Evolutionary conservation across 2,329 filamentous ascomycete species (phyloP), one percentile per base, ranked within the genome.

Genomic region (Fonsecaea monophora): DNA sequence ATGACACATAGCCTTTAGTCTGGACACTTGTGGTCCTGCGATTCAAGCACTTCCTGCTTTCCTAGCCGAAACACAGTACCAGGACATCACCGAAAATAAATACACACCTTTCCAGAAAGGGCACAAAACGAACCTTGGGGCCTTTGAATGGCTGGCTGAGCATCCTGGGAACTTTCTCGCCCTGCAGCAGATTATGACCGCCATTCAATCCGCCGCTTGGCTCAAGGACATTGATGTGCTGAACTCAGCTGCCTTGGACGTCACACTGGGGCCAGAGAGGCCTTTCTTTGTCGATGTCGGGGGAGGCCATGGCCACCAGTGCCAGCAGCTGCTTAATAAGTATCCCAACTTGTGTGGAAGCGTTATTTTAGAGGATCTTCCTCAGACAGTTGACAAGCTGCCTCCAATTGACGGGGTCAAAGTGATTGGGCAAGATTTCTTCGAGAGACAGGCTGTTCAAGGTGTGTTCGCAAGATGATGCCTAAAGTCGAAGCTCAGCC

Each of bases 301-400:
- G n/a, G 72, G 71, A 15, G 66, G 68, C 21, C 64, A 58, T 37
- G 72, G 72, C 21, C 68, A 73, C 25, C 68, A 73, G 50, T 60
- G 61, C 37, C 37, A 58, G 40, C 60, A 60, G 8, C 56, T 73
- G 7, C 58, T 61, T 10, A 53, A 65, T 15, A 71, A 67, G 32
- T 67, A 69, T 40, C 72, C 73, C 0, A 34, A 67, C 3, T 40
- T 73, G 3, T 5, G 48, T 3, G 68, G 68, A 6, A 32, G 64
- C 2, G 34, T 74, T 15, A 63, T 74, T 25, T 68, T 84, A 2
- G 78, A 84, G 65, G 82, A 83, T 64, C 71, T 76, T 4, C 76
- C 75, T 1, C 66, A 74, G 30, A 73, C 74, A 2, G 71, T 81
- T n/a, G 65, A 71, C 7, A 66, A 73, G 3, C 71, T 76, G 1